Evolutionary conservation across 2,329 filamentous ascomycete genomes (phyloP).

Genomic region (Aureobasidium leucospermi): DNA sequence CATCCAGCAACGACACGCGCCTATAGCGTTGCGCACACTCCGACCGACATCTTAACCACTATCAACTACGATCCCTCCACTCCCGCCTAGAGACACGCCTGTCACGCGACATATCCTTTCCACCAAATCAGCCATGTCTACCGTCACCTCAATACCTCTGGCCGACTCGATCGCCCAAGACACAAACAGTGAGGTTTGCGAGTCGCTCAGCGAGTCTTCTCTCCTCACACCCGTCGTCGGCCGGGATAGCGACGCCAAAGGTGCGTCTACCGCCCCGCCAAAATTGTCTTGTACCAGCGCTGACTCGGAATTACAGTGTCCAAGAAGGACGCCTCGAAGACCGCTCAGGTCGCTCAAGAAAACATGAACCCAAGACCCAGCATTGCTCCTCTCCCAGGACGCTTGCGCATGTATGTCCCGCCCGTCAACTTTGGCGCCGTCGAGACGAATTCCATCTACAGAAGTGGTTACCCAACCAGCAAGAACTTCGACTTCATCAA

Average conservation of each 20-base stretch:
- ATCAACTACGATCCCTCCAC: not conserved
- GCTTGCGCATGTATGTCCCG: constrained; percentile 34
- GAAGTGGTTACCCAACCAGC: constrained; percentile 69
- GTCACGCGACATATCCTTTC: constrained; percentile 7
- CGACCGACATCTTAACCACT: not conserved
- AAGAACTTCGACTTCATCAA: constrained; percentile 65
- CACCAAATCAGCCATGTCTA: not conserved
- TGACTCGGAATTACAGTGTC: not conserved
- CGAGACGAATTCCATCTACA: constrained; percentile 63
- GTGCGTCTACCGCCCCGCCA: not conserved
- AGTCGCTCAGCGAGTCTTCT: not conserved
- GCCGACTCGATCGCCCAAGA: not conserved
- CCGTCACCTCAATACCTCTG: not conserved
- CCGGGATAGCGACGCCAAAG: not conserved
- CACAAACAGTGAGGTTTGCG: not conserved
- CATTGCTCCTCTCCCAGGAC: constrained; percentile 15
- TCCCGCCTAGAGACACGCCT: not conserved
- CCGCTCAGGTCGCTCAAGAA: not conserved
- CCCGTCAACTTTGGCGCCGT: constrained; percentile 74
- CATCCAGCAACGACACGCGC: not conserved
- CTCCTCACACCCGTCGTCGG: not conserved
- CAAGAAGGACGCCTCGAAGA: not conserved
- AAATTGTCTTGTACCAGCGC: not conserved
- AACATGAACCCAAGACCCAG: constrained; percentile 1
- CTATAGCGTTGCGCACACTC: not conserved